These are phyloP conservation scores for Ophiocordyceps sinensis DNA, from an alignment of 2,329 filamentous ascomycete genomes.

Conservation along the genomic window DNA sequence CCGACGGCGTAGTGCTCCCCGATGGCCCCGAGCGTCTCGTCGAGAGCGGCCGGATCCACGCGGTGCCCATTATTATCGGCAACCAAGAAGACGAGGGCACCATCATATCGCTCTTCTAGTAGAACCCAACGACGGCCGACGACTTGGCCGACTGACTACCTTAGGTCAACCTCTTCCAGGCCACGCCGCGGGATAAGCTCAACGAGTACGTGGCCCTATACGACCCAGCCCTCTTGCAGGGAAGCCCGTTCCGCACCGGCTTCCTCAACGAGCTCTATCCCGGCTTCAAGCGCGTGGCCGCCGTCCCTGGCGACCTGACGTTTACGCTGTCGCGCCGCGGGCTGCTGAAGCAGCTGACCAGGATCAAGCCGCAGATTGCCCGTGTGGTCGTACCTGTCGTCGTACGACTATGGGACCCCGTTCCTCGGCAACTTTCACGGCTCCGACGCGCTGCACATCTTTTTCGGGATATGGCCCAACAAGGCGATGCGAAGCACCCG, in stretches of 20 bases:
- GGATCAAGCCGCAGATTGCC: constrained; percentile 46
- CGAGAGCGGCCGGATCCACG: constrained; percentile 30
- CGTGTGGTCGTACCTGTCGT: constrained; percentile 61
- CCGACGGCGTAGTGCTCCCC: constrained; percentile 49
- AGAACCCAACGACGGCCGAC: constrained; percentile 48
- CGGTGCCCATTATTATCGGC: constrained; percentile 43
- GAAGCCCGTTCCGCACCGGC: constrained; percentile 59
- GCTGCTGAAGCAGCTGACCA: constrained; percentile 36
- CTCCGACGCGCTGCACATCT: constrained; percentile 54
- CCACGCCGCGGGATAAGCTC: constrained; percentile 36
- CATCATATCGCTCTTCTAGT: constrained; percentile 55
- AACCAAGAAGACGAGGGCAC: constrained; percentile 74
- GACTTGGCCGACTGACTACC: constrained; percentile 49
- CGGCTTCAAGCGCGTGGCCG: constrained; percentile 62
- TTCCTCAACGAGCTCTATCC: constrained; percentile 59
- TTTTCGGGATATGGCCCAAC: constrained; percentile 49
- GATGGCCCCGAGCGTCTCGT: constrained; percentile 48
- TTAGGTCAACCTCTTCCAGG: constrained; percentile 45
- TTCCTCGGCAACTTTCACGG: constrained; percentile 65
- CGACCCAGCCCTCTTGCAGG: constrained; percentile 34
- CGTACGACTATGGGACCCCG: constrained; percentile 57
- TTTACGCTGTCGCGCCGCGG: constrained; percentile 59
- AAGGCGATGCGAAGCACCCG: constrained; percentile 45
- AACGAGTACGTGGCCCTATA: constrained; percentile 47
- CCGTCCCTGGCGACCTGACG: constrained; percentile 59